Evolutionary conservation across 495 filamentous ascomycete genomes (phyloP).

Genomic region (Lophiostoma macrostomum): DNA sequence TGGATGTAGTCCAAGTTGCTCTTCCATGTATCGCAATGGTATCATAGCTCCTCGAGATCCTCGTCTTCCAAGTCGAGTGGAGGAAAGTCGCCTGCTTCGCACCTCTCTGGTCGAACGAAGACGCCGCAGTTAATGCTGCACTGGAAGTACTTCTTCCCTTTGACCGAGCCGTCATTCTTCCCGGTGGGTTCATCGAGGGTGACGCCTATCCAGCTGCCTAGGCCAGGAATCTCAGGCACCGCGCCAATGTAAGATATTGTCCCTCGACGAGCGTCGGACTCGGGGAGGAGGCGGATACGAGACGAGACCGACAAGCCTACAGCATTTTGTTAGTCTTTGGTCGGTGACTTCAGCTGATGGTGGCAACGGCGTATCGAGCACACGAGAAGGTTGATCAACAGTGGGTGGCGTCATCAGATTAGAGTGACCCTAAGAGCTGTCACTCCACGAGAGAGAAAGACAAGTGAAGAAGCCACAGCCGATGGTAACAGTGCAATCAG

Average conservation of each 20-base stretch:
- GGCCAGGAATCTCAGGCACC: conserved; percentile 73
- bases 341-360: not conserved
- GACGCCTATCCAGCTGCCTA: conserved; percentile 77
- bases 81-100: conserved; percentile 86
- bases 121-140: conserved; percentile 72
- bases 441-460: too few relatives aligned
- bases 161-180: conserved; percentile 84
- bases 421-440: too few relatives aligned
- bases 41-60: conserved; percentile 80
- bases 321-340: conserved; percentile 4
- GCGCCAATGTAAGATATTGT: conserved; percentile 77
- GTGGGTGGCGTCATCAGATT: too few relatives aligned
- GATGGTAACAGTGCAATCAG: not conserved
- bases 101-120: conserved; percentile 85
- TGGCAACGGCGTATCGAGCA: not conserved
- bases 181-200: conserved; percentile 82
- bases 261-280: conserved; percentile 71
- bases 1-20: too few relatives aligned
- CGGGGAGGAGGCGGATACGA: conserved; percentile 59
- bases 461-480: too few relatives aligned
- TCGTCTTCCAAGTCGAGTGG: conserved; percentile 55
- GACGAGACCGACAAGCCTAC: conserved; percentile 56
- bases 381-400: not conserved
- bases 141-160: conserved; percentile 73
- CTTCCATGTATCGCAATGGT: too few relatives aligned